Base-by-base conservation (phyloP, 2,329 filamentous ascomycete species). In the Stachybotrys echinatus region DNA sequence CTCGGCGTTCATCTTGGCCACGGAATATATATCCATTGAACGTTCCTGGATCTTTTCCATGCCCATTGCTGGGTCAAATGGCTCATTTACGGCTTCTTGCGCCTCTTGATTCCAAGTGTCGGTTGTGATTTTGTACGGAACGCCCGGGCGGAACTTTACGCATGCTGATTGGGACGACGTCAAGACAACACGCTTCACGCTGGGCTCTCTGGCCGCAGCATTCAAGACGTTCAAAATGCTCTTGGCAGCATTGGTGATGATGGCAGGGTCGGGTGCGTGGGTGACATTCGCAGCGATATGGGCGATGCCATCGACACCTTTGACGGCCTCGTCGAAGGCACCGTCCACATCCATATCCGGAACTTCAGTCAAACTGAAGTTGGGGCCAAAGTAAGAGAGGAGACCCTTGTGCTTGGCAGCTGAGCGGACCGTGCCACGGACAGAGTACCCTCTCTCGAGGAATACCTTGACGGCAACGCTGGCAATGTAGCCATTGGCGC, bases 401-500 rank as follows among this genome's bases (percentile, higher is more conserved):
- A 44, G 20, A n/a, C 42, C 20, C n/a, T 23, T 17, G 17, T 44
- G 42, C 20, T 44, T 44, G 14, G 42, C n/a, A 10, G 55, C 46
- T 2, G 67, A 67, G 2, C 70, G 65, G 4, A 65, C 67, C 2
- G 64, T 69, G 46, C 68, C 69, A 2, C 68, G 63, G n/a, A 72
- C 66, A 1, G 58, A 58, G 48, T 71, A 72, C 3, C 69, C 69
- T 12, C 61, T 62, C 18, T 63, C 49, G 6, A 72, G 65, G 19
- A 72, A 63, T 17, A 63, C 60, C 19, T 66, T 58, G 20, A 68
- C 64, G 14, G 69, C 63, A n/a, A 63, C 58, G 12, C 60, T 62
- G 18, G 62, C 68, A 39, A 72, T 69, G 56, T 68, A 72, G 48
- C 68, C 69, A 47, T 70, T 71, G 48, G 68, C 66, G 23, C 69